These are phyloP conservation scores for Typha latifolia DNA, from an alignment of 176 grass and related monocot species.

Conservation along the genomic window DNA sequence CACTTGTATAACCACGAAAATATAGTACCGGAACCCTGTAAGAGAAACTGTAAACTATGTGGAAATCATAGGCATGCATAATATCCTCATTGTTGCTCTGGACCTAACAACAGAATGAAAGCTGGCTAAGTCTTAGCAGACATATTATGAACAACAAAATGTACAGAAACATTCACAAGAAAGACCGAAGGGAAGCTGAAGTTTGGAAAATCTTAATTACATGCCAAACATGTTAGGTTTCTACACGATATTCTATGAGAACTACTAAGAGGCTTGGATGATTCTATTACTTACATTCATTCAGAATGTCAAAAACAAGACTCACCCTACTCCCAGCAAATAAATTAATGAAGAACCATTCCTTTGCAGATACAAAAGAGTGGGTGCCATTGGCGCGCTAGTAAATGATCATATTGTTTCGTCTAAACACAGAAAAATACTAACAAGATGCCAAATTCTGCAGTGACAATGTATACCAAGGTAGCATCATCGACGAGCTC, in stretches of 20 bases:
- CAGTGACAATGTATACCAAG: constrained; percentile 39
- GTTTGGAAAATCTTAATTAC: background rate
- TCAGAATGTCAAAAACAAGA: background rate
- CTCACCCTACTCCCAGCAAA: background rate
- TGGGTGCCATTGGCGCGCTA: too few relatives aligned
- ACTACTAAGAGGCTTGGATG: background rate
- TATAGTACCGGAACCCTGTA: constrained; percentile 81
- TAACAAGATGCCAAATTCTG: too few relatives aligned
- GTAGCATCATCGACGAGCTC: constrained; percentile 26
- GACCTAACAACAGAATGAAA: constrained; percentile 27
- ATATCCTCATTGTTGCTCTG: constrained; percentile 25
- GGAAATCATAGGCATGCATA: constrained; percentile 71
- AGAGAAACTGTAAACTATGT: constrained; percentile 73
- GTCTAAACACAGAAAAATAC: too few relatives aligned
- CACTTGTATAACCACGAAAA: constrained; percentile 52
- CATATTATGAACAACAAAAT: background rate
- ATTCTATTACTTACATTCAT: background rate
- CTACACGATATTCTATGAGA: background rate
- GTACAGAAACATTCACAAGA: background rate
- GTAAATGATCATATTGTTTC: too few relatives aligned
- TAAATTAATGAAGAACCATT: background rate
- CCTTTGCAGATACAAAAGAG: background rate
- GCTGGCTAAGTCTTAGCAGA: background rate
- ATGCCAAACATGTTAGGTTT: background rate
- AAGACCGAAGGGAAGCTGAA: background rate